phyloP scores from a whole-genome alignment of 495 filamentous ascomycete genomes.

The Hypoxylon rickii region DNA sequence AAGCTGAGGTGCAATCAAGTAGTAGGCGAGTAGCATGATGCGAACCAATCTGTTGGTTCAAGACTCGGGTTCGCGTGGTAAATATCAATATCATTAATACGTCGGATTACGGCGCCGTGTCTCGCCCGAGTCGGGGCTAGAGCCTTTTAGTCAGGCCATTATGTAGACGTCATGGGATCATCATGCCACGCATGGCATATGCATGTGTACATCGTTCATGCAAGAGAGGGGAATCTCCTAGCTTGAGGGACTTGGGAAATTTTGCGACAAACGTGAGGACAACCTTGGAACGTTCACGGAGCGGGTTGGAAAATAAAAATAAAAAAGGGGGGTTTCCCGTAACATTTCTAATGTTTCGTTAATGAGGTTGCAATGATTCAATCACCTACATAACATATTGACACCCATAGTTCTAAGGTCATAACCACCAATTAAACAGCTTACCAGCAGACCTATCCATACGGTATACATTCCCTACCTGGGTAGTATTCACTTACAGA shows the following conservation, averaged over 20 bases:
- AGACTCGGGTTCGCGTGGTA: too few relatives aligned
- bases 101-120: constrained; percentile 25
- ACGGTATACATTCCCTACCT: too few relatives aligned
- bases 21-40: not conserved
- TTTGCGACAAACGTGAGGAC: not conserved
- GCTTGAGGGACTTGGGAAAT: not conserved
- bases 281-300: too few relatives aligned
- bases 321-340: not conserved
- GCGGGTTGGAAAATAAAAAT: constrained; percentile 4
- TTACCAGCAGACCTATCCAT: too few relatives aligned
- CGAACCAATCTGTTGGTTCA: too few relatives aligned
- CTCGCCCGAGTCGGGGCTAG: constrained; percentile 10
- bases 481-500: too few relatives aligned
- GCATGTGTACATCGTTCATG: not conserved
- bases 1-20: not conserved
- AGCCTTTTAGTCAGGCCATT: constrained; percentile 24
- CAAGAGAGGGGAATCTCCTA: not conserved
- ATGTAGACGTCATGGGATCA: constrained; percentile 33
- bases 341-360: not conserved
- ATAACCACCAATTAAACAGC: constrained; percentile 11
- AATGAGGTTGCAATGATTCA: constrained; percentile 11
- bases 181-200: constrained; percentile 29
- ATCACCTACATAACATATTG: constrained; percentile 5
- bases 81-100: too few relatives aligned
- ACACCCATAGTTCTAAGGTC: not conserved